Conservation (phyloP, 2,329 filamentous ascomycete genomes). For the Trematosphaeria pertusa region DNA sequence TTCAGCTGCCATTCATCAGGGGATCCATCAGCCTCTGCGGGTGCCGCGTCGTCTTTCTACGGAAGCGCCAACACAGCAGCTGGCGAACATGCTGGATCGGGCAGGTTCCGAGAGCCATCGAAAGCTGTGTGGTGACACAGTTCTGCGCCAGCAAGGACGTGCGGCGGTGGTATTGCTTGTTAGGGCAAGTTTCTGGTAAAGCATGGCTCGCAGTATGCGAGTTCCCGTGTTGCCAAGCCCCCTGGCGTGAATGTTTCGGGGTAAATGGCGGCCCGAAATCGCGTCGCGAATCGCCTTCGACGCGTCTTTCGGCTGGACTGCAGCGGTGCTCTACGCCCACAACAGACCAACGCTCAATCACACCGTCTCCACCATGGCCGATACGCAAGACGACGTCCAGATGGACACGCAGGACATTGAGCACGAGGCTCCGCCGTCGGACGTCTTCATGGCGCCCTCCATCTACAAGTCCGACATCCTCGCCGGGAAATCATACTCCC, state of each 20-base stretch:
- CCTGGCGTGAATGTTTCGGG: constrained; percentile 2
- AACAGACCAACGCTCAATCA: not conserved
- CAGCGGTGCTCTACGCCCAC: not conserved
- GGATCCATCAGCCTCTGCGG: too few relatives aligned
- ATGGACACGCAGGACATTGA: constrained; percentile 47
- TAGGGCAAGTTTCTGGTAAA: constrained; percentile 16
- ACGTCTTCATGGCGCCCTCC: constrained; percentile 57
- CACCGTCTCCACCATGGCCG: constrained; percentile 26
- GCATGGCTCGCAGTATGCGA: constrained; percentile 28
- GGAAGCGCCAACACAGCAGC: too few relatives aligned
- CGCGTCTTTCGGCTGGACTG: constrained; percentile 2
- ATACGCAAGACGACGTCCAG: constrained; percentile 34
- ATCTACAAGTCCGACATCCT: constrained; percentile 50
- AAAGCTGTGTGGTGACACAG: constrained; percentile 13
- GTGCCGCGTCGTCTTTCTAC: too few relatives aligned
- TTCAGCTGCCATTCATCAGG: too few relatives aligned
- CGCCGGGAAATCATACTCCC: constrained; percentile 55
- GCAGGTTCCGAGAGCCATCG: constrained; percentile 3
- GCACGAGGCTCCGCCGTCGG: constrained; percentile 42
- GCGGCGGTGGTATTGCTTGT: constrained; percentile 7
- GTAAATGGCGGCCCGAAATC: constrained; percentile 1
- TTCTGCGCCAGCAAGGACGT: not conserved
- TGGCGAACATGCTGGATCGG: not conserved
- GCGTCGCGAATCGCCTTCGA: constrained; percentile 18
- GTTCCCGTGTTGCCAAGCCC: constrained; percentile 23